Evolutionary conservation across 2,329 filamentous ascomycete genomes (phyloP).

Genomic region (Talaromyces albobiverticillius): DNA sequence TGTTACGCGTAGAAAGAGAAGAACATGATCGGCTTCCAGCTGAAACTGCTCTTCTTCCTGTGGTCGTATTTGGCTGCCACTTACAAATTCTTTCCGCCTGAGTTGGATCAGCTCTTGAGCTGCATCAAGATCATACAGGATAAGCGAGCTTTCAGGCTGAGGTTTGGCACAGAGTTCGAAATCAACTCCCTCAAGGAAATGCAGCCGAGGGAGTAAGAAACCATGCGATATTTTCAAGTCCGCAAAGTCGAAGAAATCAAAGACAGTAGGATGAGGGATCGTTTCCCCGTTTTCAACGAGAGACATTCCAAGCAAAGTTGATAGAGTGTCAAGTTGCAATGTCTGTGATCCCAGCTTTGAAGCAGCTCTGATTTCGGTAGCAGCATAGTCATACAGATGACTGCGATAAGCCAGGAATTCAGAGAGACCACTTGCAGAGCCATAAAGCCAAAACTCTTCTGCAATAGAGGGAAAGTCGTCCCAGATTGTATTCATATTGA

Average conservation of each 20-base stretch:
- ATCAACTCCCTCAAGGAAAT: conserved; percentile 65
- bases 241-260: conserved; percentile 92
- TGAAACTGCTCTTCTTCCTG: conserved; percentile 41
- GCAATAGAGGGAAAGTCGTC: conserved; percentile 62
- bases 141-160: conserved; percentile 49
- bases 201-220: conserved; percentile 52
- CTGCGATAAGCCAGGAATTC: conserved; percentile 77
- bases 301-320: conserved; percentile 69
- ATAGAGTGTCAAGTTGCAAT: conserved; percentile 63
- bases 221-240: conserved; percentile 56
- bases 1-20: conserved; percentile 37
- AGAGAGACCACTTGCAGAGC: conserved; percentile 66
- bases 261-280: conserved; percentile 70
- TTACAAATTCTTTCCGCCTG: conserved; percentile 38
- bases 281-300: conserved; percentile 65
- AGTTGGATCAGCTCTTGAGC: conserved; percentile 69
- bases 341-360: conserved; percentile 68
- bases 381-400: conserved; percentile 78
- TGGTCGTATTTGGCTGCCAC: conserved; percentile 44
- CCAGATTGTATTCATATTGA: conserved; percentile 69
- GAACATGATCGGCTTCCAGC: conserved; percentile 36
- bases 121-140: conserved; percentile 66
- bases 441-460: conserved; percentile 65
- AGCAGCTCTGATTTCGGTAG: conserved; percentile 77
- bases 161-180: conserved; percentile 63